These are phyloP conservation scores for Xylaria multiplex DNA, from an alignment of 2,329 filamentous ascomycete genomes.

Conservation along the genomic window DNA sequence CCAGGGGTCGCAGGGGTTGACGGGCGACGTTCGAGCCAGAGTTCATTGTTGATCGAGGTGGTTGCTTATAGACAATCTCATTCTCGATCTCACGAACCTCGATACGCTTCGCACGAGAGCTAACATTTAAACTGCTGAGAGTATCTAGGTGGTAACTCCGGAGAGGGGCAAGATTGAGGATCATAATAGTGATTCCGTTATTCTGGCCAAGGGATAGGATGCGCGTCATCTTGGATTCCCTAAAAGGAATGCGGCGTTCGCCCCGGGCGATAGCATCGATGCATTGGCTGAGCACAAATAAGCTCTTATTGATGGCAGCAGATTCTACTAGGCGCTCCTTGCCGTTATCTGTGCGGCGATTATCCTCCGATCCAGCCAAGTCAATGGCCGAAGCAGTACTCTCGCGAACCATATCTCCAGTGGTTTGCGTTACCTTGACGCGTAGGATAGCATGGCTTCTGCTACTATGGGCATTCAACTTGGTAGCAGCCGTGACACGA, in stretches of 20 bases:
- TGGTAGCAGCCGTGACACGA: constrained; percentile 87
- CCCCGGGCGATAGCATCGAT: constrained; percentile 89
- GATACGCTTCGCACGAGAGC: constrained; percentile 94
- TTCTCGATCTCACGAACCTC: constrained; percentile 96
- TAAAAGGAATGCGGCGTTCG: constrained; percentile 84
- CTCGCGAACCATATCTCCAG: constrained; percentile 72
- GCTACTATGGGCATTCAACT: constrained; percentile 91
- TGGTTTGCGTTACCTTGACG: constrained; percentile 85
- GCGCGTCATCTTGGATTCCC: constrained; percentile 96
- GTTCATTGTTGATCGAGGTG: constrained; percentile 64
- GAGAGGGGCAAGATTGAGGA: constrained; percentile 91
- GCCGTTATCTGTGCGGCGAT: constrained; percentile 90
- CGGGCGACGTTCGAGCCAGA: constrained; percentile 57
- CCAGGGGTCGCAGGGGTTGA: constrained; percentile 82
- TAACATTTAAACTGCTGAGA: constrained; percentile 91
- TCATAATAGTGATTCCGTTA: constrained; percentile 95
- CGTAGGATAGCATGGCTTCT: constrained; percentile 90
- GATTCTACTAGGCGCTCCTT: constrained; percentile 94
- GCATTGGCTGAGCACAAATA: constrained; percentile 94
- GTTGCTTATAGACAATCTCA: constrained; percentile 86
- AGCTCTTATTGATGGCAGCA: constrained; percentile 95
- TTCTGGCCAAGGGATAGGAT: constrained; percentile 94
- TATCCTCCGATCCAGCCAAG: constrained; percentile 94
- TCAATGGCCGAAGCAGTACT: constrained; percentile 95
- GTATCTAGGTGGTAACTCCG: constrained; percentile 94